Conservation (phyloP, 495 filamentous ascomycete genomes). For the Trichoderma orchidacearum region DNA sequence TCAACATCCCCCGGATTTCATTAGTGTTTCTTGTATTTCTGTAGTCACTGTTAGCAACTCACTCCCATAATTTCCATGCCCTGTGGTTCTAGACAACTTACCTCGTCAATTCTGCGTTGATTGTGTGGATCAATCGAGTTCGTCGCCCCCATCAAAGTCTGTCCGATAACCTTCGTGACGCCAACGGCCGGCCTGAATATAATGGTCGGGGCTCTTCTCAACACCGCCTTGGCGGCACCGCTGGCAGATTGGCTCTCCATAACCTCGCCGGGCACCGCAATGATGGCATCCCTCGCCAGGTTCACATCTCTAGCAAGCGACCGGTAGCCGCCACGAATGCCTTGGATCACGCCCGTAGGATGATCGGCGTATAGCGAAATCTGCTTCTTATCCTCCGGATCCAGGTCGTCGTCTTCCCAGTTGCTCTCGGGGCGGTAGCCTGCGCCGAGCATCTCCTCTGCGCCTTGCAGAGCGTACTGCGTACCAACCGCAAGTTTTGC, state of each 20-base stretch:
- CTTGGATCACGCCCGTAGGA: slow-evolving; percentile 74
- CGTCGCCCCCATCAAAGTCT: slow-evolving; percentile 83
- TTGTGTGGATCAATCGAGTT: slow-evolving; percentile 83
- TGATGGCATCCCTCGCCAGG: slow-evolving; percentile 73
- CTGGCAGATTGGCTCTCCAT: slow-evolving; percentile 75
- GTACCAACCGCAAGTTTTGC: slow-evolving; percentile 93
- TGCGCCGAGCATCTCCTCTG: slow-evolving; percentile 56
- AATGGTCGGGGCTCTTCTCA: slow-evolving; percentile 73
- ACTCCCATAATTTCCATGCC: background rate
- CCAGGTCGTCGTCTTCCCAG: slow-evolving; percentile 49
- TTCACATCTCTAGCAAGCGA: slow-evolving; percentile 79
- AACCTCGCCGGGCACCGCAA: slow-evolving; percentile 86
- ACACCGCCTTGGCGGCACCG: slow-evolving; percentile 69
- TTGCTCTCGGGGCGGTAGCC: slow-evolving; percentile 3
- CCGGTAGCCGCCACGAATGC: slow-evolving; percentile 65
- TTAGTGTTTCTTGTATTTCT: slow-evolving; percentile 30
- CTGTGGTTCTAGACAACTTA: slow-evolving; percentile 31
- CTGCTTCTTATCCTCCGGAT: slow-evolving; percentile 54
- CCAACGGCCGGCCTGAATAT: slow-evolving; percentile 85
- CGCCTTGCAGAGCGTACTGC: slow-evolving; percentile 76
- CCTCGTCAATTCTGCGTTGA: slow-evolving; percentile 72
- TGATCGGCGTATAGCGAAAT: slow-evolving; percentile 90
- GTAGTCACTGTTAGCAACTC: slow-evolving; percentile 9
- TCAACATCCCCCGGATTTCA: background rate
- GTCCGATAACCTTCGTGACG: slow-evolving; percentile 75